Percentiles rank a stretch among this genome's conserved stretches.
phyloP scores from a whole-genome alignment of 2,329 filamentous ascomycete genomes.

The Cladosporium sp. region DNA sequence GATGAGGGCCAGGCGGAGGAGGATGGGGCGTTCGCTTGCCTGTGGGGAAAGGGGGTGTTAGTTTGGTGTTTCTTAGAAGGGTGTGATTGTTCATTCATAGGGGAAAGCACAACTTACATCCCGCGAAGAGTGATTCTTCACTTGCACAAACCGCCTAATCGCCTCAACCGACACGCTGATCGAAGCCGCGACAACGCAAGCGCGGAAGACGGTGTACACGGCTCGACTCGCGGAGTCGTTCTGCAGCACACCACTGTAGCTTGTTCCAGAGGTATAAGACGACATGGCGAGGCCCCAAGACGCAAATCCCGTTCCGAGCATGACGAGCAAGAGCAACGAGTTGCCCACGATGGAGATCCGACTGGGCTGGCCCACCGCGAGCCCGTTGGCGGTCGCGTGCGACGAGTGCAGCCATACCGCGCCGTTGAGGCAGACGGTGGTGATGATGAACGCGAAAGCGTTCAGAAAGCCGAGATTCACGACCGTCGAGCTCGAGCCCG shows the following conservation, averaged over 20 bases:
- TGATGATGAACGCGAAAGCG: constrained; percentile 12
- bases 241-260: constrained; percentile 3
- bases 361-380: neutral
- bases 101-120: neutral
- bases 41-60: neutral
- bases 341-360: constrained; percentile 1
- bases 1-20: constrained; percentile 4
- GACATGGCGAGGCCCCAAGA: constrained; percentile 9
- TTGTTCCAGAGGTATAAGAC: neutral
- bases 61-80: too few species aligned
- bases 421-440: constrained; percentile 11
- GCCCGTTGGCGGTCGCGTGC: constrained; percentile 9
- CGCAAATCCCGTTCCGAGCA: constrained; percentile 7
- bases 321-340: constrained; percentile 2
- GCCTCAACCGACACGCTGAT: constrained; percentile 10
- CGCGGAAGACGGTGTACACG: constrained; percentile 1
- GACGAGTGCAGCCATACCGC: constrained; percentile 11
- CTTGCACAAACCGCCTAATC: constrained; percentile 1
- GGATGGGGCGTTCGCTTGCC: constrained; percentile 8
- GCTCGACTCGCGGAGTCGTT: neutral
- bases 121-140: constrained; percentile 9
- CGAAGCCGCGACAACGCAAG: constrained; percentile 1
- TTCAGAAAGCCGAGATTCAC: constrained; percentile 7
- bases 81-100: too few species aligned
- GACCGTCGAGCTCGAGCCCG: neutral